Evolutionary conservation across 75 land plant genomes (phyloP), one percentile per base, ranked within the genome.

Genomic region (Ceratopteris richardii): DNA sequence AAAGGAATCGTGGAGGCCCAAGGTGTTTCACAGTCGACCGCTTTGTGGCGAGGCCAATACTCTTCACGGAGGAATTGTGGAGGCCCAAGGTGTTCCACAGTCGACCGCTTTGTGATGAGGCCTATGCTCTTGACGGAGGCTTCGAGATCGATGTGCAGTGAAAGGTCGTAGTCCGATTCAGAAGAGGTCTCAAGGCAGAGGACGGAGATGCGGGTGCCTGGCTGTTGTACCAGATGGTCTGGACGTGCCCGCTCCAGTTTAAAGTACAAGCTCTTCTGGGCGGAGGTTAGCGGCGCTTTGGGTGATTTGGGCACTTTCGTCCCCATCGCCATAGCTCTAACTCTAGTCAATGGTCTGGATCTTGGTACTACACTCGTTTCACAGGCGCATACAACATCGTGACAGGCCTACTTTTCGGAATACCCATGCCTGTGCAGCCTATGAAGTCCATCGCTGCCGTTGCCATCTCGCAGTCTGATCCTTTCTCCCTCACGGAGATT

Each of bases 361-460:
- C 62, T 88, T 22, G 90, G 94, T 31, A 82, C 86, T 14, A 84
- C 90, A 14, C 68, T 88, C 25, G 71, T 88, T 81, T 85, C 83
- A 85, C 79, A 30, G 94, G 86, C 19, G 17, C 79, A 31, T 88
- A 85, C 79, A 88, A 88, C 74, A 54, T 80, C 56, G 18, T 80
- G 57, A 85, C 94, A 42, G 90, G 94, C n/a, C 47, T 60, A 28
- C 17, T 88, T 40, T 88, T 76, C 55, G 94, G 94, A 20, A 78
- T 88, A 16, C 94, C 94, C 1, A 88, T 88, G 94, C 90, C 90
- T 18, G 90, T 87, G 44, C 90, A 87, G 69, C 90, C 90, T 24
- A 63, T 63, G 65, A 63, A 63, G 24, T 63, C 65, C 39, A 63
- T 63, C 31, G 65, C 65, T 7, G 65, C 65, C 9, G 65, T 63